A percentile compares a stretch with the other conserved stretches of the same genome.
Evolutionary conservation across 1,284 basidiomycete species (phyloP).

Genomic region (Rhodotorula sp.): DNA sequence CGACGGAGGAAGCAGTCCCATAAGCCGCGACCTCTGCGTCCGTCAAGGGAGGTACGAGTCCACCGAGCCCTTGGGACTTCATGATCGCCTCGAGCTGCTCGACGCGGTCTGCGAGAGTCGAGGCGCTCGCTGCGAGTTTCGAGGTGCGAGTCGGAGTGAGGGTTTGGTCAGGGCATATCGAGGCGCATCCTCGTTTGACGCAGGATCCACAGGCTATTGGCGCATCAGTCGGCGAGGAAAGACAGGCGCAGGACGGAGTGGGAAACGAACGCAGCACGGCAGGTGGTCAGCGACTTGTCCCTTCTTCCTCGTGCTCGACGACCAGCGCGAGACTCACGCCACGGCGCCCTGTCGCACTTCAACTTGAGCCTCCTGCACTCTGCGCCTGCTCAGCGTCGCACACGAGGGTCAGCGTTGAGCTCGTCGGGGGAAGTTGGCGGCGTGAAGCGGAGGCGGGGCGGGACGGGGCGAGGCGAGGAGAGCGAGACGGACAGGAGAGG

Average conservation of each 20-base stretch:
- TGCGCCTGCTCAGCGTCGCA: no score
- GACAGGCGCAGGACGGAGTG: no score
- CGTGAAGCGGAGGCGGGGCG: no score
- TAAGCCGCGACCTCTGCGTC: neutral
- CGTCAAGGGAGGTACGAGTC: neutral
- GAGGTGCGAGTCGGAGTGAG: slow-evolving; percentile 3
- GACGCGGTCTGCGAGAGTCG: slow-evolving; percentile 7
- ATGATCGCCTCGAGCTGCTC: slow-evolving; percentile 12
- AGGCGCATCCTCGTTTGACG: slow-evolving; percentile 1
- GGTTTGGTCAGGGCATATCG: neutral
- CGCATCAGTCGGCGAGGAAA: no score
- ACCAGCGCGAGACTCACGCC: no score
- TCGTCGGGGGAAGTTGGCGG: no score
- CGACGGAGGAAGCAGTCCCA: neutral
- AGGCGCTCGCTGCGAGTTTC: neutral
- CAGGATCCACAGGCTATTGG: neutral
- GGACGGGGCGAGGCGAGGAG: no score
- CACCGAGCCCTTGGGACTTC: neutral
- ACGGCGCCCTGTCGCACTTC: neutral
- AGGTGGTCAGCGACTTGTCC: no score
- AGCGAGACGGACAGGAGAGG: no score
- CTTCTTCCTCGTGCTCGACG: no score
- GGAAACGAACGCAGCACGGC: no score
- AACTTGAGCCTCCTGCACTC: slow-evolving; percentile 10
- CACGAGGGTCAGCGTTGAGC: no score